These are phyloP conservation scores for Plectosphaerella cucumerina DNA, from an alignment of 2,329 filamentous ascomycete species.

Conservation along the genomic window DNA sequence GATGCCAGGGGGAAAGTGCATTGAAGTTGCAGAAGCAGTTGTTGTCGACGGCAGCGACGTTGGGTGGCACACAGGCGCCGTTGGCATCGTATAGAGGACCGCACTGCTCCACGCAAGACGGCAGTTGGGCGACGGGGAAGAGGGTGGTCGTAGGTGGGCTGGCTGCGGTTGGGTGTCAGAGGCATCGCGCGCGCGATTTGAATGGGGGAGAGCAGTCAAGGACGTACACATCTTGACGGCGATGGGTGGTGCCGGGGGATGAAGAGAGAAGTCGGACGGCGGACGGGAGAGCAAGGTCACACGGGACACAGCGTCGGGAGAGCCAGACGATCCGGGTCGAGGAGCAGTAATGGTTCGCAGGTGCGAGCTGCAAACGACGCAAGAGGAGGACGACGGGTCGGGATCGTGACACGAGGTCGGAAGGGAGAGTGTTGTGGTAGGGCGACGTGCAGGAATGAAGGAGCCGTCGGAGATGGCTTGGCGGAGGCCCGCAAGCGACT, in stretches of 20 bases:
- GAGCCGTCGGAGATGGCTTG: not conserved
- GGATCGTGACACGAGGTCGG: not conserved
- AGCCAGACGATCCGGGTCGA: not conserved
- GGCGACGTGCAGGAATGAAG: not conserved
- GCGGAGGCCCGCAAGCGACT: not conserved
- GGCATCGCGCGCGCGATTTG: not conserved
- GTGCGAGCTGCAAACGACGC: not conserved
- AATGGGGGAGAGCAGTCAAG: not conserved
- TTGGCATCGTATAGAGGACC: conserved; percentile 65
- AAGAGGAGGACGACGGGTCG: not conserved
- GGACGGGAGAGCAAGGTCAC: not conserved
- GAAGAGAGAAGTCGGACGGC: not conserved
- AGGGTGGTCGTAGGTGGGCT: conserved; percentile 39
- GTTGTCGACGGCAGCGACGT: conserved; percentile 40
- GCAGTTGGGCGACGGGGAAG: conserved; percentile 54
- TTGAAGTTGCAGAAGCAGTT: conserved; percentile 70
- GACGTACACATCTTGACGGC: conserved; percentile 11
- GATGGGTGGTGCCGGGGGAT: not conserved
- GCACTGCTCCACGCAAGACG: conserved; percentile 58
- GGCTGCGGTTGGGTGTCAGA: not conserved
- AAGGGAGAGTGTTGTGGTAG: not conserved
- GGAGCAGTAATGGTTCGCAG: not conserved
- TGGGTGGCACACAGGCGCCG: conserved; percentile 62
- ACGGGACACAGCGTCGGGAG: not conserved
- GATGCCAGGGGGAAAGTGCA: conserved; percentile 41